These are phyloP conservation scores for Cystobasidium tubakii DNA, from an alignment of 768 basidiomycete species.

Conservation along the genomic window DNA sequence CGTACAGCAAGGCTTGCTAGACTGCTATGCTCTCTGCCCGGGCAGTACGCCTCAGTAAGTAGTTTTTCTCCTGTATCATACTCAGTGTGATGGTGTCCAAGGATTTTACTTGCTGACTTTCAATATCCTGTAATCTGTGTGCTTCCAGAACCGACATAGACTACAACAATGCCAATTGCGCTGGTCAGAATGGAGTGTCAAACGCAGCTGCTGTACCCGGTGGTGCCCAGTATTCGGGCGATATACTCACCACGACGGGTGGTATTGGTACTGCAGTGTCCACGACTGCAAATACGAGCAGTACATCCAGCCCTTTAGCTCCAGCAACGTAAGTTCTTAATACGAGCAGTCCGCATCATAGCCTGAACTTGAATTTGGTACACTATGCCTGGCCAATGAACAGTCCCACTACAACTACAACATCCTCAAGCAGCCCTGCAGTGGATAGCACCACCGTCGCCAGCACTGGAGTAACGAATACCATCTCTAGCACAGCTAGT, in stretches of 20 bases:
- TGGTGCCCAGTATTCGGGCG: slow-evolving; percentile 21
- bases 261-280: background rate
- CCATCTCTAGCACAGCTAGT: background rate
- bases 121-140: too few species aligned
- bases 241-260: slow-evolving; percentile 19
- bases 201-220: slow-evolving; percentile 14
- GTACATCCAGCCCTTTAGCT: background rate
- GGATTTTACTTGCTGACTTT: too few species aligned
- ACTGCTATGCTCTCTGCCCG: slow-evolving; percentile 26
- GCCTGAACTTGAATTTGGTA: too few species aligned
- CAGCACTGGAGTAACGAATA: background rate
- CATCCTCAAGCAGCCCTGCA: background rate
- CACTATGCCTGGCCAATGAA: background rate
- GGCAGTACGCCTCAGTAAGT: slow-evolving; percentile 24
- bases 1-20: slow-evolving; percentile 22
- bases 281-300: background rate
- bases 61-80: background rate
- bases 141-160: slow-evolving; percentile 25
- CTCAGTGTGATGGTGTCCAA: too few species aligned
- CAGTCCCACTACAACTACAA: background rate
- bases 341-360: too few species aligned
- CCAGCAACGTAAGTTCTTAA: background rate
- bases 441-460: background rate
- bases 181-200: slow-evolving; percentile 23
- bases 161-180: slow-evolving; percentile 33